These are phyloP conservation scores for Hypomyces rosellus DNA, from an alignment of 2,329 filamentous ascomycete species.

Conservation along the genomic window DNA sequence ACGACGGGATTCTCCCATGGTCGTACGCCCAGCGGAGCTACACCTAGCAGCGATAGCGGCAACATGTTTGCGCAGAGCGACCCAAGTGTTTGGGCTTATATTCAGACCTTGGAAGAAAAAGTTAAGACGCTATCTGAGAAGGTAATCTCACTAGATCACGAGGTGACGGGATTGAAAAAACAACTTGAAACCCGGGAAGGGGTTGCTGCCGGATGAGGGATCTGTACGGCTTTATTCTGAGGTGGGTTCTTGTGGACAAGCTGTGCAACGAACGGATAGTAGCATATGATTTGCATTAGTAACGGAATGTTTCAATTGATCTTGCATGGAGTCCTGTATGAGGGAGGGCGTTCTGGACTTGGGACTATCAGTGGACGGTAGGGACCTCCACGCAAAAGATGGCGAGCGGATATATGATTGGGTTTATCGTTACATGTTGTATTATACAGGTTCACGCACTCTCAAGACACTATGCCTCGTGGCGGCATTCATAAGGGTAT, in stretches of 20 bases:
- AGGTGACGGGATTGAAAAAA: conserved; percentile 28
- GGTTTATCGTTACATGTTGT: conserved; percentile 15
- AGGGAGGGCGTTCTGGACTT: conserved; percentile 22
- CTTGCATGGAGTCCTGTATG: conserved; percentile 6
- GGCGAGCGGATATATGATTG: conserved; percentile 22
- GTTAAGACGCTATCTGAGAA: conserved; percentile 32
- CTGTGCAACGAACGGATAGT: not conserved
- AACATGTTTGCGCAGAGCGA: conserved; percentile 60
- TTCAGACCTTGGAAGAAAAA: conserved; percentile 61
- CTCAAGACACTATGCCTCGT: conserved; percentile 20
- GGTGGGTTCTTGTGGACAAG: not conserved
- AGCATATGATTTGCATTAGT: conserved; percentile 7
- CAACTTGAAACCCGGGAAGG: conserved; percentile 27
- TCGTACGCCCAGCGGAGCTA: conserved; percentile 40
- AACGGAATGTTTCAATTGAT: conserved; percentile 1
- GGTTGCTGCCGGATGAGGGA: conserved; percentile 11
- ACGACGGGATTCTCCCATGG: conserved; percentile 25
- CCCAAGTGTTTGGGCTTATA: conserved; percentile 64
- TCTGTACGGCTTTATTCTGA: not conserved
- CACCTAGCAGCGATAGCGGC: conserved; percentile 53
- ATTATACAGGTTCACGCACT: conserved; percentile 20
- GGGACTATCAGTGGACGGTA: conserved; percentile 24
- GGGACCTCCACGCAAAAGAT: conserved; percentile 25
- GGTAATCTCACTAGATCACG: conserved; percentile 27
- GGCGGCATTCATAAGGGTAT: conserved; percentile 12